Conservation (phyloP, 257 asterid species). For the Solanum corneliomulleri region DNA sequence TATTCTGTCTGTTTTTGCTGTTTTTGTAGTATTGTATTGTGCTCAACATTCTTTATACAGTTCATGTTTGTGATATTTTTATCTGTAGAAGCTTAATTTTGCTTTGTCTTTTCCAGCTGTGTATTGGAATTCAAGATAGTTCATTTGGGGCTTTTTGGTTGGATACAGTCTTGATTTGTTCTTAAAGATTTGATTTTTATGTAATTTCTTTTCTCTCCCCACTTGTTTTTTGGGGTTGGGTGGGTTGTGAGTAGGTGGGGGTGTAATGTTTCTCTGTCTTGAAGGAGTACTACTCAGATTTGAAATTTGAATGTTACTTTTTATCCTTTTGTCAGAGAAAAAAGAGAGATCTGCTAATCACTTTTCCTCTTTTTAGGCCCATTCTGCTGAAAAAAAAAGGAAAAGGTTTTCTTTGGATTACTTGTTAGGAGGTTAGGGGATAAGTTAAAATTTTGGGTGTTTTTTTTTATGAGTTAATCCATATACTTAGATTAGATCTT, state of each 20-base stretch:
- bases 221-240: background rate
- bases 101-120: background rate
- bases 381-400: background rate
- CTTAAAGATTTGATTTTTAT: background rate
- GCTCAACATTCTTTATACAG: background rate
- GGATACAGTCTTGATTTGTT: background rate
- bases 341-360: conserved; percentile 40
- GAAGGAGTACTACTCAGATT: conserved; percentile 4
- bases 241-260: background rate
- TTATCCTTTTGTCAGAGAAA: conserved; percentile 18
- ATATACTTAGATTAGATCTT: background rate
- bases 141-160: background rate
- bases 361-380: conserved; percentile 11
- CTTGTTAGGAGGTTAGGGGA: conserved; percentile 5
- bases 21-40: background rate
- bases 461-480: background rate
- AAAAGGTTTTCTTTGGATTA: conserved; percentile 13
- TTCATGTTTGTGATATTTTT: background rate
- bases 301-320: conserved; percentile 18
- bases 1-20: background rate
- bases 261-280: conserved; percentile 2
- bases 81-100: background rate
- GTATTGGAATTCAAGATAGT: background rate
- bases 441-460: background rate
- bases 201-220: background rate